Base-by-base conservation (phyloP, 331 rosid species). In the Quercus tomentella region DNA sequence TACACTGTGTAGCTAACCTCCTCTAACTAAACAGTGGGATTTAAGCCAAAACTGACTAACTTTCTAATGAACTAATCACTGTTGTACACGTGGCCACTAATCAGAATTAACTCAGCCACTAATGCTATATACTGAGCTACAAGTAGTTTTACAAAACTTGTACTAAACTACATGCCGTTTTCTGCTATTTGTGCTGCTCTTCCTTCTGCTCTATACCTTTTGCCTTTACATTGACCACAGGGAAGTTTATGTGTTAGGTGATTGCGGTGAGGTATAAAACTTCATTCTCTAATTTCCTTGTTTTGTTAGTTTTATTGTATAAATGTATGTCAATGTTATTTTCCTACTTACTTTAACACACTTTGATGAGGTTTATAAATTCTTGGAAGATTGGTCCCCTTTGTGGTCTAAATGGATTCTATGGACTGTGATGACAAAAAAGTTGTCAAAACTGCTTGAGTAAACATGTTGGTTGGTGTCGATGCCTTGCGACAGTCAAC, bases 181-280 rank as follows among this genome's bases (percentile, higher is more conserved):
- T 31, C 35, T 31, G 35, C 35, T 31, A 31, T 31, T 31, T 31
- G 35, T 31, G 6, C 35, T 1, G 35, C 35, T 31, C 35, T 31
- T 31, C 35, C 35, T 31, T 31, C 6, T 31, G 5, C 35, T 31
- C 35, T 31, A 6, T 31, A 31, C 6, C 35, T 31, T 5, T 6
- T 4, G 35, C 35, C 35, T 31, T 30, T 31, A 31, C 35, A 31
- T 4, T 31, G 35, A 95, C 86, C 98, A 92, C 79, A 97, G 97
- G 18, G 98, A 95, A 83, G 97, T 95, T 61, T 95, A 70, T 78
- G 98, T 95, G 58, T 84, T 91, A 76, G 98, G 93, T 72, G 98
- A 95, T 78, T 97, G 98, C 54, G 98, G 98, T 45, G 98, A 95
- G 97, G 97, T 94, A 89, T 71, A 70, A 22, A 18, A 70, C 54